Base-by-base conservation (phyloP, 352 stramenopile genomes). In the Globisporangium apiculatum region DNA sequence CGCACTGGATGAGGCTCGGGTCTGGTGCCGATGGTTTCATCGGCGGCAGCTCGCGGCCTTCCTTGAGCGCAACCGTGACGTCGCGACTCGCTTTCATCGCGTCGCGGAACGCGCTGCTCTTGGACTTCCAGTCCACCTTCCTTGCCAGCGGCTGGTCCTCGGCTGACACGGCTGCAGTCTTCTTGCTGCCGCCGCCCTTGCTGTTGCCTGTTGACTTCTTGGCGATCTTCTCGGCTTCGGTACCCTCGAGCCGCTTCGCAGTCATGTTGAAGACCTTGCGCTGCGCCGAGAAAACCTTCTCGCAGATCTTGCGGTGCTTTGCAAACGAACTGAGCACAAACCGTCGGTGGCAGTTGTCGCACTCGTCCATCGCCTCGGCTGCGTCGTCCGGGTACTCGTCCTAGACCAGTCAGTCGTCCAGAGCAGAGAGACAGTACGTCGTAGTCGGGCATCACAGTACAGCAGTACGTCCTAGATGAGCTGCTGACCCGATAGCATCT, bases 251-350 rank as follows among this genome's bases (percentile, higher is more conserved):
- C 8, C 78, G 75, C 59, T 92, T 87, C 14, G 75, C 79, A 11
- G 79, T 45, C 80, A 89, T 90, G 65, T 97, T 89, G 60, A 95
- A 97, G 6, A 84, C 79, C 66, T 95, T 93, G 45, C 89, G 79
- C 17, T 86, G 90, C 0, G 67, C 78, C 0, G 78, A 72, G 51
- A 96, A 96, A 35, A 96, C 88, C 56, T 96, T 97, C 7, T 82
- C 75, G 58, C 88, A 97, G 24, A 96, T 78, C 50, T 85, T 88
- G 31, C 76, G 64, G 62, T 97, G 89, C 60, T 96, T 96, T 18
- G 62, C 53, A 46, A 94, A 76, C 24, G 83, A 83, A 9, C 58
- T 66, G 35, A 76, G 47, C 58, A 89, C 94, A 63, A 97, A 97
- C 48, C 83, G 87, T 6, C 89, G 71, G 31, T 82, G 83, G 67